A percentile compares a stretch with the other conserved stretches of the same genome.
Conservation (phyloP, 805 yeast species). For the Suhomyces prunicola region DNA sequence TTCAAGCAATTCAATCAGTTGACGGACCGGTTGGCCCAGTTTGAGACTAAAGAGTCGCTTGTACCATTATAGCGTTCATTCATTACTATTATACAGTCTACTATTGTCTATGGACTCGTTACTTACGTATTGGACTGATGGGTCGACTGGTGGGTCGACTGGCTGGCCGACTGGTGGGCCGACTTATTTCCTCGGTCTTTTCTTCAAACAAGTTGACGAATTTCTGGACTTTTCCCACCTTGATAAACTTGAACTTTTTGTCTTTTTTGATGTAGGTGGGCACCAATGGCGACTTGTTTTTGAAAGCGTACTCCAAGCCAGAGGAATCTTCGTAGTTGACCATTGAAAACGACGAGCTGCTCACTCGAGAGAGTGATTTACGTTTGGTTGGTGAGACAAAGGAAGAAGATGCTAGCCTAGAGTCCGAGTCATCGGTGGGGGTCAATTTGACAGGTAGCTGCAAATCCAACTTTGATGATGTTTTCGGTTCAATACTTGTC, state of each 20-base stretch:
- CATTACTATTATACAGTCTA: slow-evolving; percentile 1
- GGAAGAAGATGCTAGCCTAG: slow-evolving; percentile 6
- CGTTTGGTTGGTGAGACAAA: slow-evolving; percentile 15
- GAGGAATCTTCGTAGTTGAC: slow-evolving; percentile 24
- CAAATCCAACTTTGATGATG: not conserved
- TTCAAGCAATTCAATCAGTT: slow-evolving; percentile 33
- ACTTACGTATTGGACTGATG: slow-evolving; percentile 1
- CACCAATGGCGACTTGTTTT: slow-evolving; percentile 23
- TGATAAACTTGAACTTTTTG: slow-evolving; percentile 42
- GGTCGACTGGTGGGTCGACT: slow-evolving; percentile 4
- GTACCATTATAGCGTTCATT: not conserved
- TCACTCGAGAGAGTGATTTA: slow-evolving; percentile 13
- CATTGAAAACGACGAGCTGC: slow-evolving; percentile 21
- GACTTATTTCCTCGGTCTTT: slow-evolving; percentile 10
- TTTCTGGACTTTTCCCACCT: slow-evolving; percentile 46
- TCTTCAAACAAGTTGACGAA: slow-evolving; percentile 44
- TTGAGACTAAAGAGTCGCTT: slow-evolving; percentile 9
- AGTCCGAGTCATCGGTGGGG: not conserved
- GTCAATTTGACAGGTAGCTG: not conserved
- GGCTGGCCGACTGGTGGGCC: not conserved
- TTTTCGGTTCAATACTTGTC: not conserved
- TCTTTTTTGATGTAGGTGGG: slow-evolving; percentile 39
- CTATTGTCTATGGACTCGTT: not conserved
- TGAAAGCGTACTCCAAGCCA: slow-evolving; percentile 32
- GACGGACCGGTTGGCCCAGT: slow-evolving; percentile 27